Evolutionary conservation across 371 early-diverging fungal genomes (phyloP).

Genomic region (Mucor velutinosus): DNA sequence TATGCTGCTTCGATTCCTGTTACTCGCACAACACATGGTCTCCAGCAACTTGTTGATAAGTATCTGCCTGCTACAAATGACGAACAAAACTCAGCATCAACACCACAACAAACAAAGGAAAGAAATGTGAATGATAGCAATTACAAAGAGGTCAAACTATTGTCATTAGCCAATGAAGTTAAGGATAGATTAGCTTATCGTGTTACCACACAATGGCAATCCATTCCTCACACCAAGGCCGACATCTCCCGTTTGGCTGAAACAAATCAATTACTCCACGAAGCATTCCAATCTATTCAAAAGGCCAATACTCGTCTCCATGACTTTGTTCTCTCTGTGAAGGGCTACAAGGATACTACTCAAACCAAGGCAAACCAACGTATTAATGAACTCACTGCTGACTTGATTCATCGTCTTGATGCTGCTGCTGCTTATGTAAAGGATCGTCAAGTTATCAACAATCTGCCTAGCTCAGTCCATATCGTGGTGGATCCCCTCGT

Average conservation of each 20-base stretch:
- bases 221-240: constrained; percentile 27
- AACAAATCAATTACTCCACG: constrained; percentile 31
- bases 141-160: constrained; percentile 19
- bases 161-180: constrained; percentile 24
- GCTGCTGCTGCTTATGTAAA: constrained; percentile 44
- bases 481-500: constrained; percentile 47
- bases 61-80: constrained; percentile 37
- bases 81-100: not conserved
- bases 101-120: constrained; percentile 3
- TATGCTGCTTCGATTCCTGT: constrained; percentile 24
- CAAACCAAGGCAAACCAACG: constrained; percentile 31
- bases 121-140: constrained; percentile 39
- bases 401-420: constrained; percentile 35
- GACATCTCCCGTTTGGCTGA: constrained; percentile 34
- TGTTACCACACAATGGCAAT: constrained; percentile 12
- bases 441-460: constrained; percentile 30
- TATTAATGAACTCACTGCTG: constrained; percentile 32
- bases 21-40: constrained; percentile 23
- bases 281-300: constrained; percentile 24
- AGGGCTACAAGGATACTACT: constrained; percentile 26
- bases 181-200: constrained; percentile 26
- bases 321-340: constrained; percentile 37
- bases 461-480: constrained; percentile 48
- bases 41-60: constrained; percentile 37
- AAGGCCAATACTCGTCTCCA: constrained; percentile 27